A percentile compares a stretch with the other conserved stretches of the same genome.
Conservation (phyloP, 1,284 basidiomycete genomes). For the Rhodotorula sp. region DNA sequence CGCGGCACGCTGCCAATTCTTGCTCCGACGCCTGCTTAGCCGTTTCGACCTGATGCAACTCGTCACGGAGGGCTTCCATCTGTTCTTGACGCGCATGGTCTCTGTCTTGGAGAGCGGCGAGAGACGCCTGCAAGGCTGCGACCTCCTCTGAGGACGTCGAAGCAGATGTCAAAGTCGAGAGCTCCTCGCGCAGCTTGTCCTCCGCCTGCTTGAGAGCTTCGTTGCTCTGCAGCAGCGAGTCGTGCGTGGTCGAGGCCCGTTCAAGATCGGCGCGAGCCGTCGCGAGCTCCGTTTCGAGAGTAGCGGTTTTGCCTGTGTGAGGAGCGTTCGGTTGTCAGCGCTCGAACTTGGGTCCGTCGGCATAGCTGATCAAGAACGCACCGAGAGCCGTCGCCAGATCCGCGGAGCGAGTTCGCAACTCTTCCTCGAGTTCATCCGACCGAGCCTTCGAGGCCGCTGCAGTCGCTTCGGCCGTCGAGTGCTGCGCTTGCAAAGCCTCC, state of each 20-base stretch:
- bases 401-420: not conserved
- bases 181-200: constrained; percentile 24
- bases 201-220: constrained; percentile 6
- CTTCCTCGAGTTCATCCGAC: constrained; percentile 17
- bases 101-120: constrained; percentile 19
- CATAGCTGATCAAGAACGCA: not conserved
- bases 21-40: constrained; percentile 25
- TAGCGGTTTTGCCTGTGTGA: constrained; percentile 8
- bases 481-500: not conserved
- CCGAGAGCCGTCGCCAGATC: not conserved
- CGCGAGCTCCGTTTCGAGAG: constrained; percentile 24
- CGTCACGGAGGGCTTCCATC: constrained; percentile 19
- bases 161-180: constrained; percentile 13
- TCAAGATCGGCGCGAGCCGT: constrained; percentile 19
- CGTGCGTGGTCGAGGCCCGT: constrained; percentile 13
- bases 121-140: constrained; percentile 21
- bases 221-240: constrained; percentile 12
- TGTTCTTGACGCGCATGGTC: constrained; percentile 13
- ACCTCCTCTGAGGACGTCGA: constrained; percentile 20
- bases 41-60: constrained; percentile 16
- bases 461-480: not conserved
- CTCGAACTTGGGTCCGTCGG: too few relatives aligned
- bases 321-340: not conserved
- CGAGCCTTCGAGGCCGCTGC: constrained; percentile 18
- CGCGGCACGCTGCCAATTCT: constrained; percentile 25